Evolutionary conservation across 2,329 filamentous ascomycete genomes (phyloP).

Genomic region (Pyrenochaeta sp.): DNA sequence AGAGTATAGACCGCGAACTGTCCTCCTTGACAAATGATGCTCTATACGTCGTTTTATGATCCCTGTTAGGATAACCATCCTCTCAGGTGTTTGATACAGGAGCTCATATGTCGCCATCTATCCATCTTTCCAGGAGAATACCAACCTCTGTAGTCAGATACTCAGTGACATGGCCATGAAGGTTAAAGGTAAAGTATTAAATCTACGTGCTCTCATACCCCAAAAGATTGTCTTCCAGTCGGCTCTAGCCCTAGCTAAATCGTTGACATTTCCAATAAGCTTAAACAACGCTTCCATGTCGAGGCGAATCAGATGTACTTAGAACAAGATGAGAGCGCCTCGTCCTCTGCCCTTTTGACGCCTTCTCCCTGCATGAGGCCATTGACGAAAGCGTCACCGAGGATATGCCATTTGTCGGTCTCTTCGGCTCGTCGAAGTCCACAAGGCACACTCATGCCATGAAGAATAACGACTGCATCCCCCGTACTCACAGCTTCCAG

Average conservation of each 20-base stretch:
- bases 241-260: not conserved
- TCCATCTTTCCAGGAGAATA: too few relatives aligned
- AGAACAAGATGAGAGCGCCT: not conserved
- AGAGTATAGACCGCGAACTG: too few relatives aligned
- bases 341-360: not conserved
- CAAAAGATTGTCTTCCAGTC: not conserved
- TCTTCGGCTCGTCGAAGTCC: not conserved
- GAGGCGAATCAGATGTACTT: not conserved
- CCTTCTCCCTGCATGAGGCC: conserved; percentile 1
- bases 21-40: too few relatives aligned
- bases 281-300: not conserved
- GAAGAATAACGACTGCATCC: not conserved
- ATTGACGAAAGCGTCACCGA: conserved; percentile 1
- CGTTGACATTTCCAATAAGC: not conserved
- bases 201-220: not conserved
- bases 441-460: conserved; percentile 1
- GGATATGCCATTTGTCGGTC: not conserved
- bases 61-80: too few relatives aligned
- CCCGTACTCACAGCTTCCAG: not conserved
- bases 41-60: too few relatives aligned
- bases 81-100: too few relatives aligned
- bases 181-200: not conserved
- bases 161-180: not conserved
- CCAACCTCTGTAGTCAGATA: too few relatives aligned
- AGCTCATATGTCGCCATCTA: too few relatives aligned